phyloP scores from a whole-genome alignment of 2,329 filamentous ascomycete species.

The Hypomyces rosellus region DNA sequence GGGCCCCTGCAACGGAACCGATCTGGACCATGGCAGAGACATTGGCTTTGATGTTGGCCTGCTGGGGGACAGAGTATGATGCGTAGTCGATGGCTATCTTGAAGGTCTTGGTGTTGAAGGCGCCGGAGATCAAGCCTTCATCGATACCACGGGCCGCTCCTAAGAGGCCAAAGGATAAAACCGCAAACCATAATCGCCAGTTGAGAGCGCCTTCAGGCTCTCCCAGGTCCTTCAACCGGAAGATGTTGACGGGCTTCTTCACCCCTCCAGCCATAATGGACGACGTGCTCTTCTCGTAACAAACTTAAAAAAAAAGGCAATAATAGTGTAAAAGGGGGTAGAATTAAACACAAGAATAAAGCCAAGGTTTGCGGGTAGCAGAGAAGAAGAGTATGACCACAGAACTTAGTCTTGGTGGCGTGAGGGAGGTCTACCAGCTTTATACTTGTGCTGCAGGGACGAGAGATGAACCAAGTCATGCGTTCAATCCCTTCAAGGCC shows the following conservation, averaged over 20 bases:
- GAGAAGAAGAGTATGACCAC: too few species aligned
- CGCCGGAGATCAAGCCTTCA: conserved; percentile 70
- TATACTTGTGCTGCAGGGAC: too few species aligned
- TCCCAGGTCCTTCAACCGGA: conserved; percentile 55
- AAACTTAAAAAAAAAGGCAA: too few species aligned
- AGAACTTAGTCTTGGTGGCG: too few species aligned
- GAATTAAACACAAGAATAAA: too few species aligned
- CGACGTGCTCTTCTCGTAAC: neutral
- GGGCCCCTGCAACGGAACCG: conserved; percentile 64
- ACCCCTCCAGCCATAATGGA: conserved; percentile 42
- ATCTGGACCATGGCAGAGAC: conserved; percentile 79
- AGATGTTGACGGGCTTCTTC: conserved; percentile 56
- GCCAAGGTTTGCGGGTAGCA: too few species aligned
- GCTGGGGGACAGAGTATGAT: conserved; percentile 43
- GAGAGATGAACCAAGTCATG: too few species aligned
- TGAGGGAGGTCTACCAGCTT: too few species aligned
- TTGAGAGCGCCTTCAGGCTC: conserved; percentile 69
- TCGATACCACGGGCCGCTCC: conserved; percentile 75
- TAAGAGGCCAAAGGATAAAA: conserved; percentile 67
- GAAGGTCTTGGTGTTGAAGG: conserved; percentile 62
- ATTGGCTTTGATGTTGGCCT: conserved; percentile 67
- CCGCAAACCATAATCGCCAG: conserved; percentile 72
- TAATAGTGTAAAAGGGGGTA: too few species aligned
- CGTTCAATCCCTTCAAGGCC: too few species aligned
- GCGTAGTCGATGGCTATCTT: conserved; percentile 51